Conservation (phyloP, 75 land plant species). For the Larix kaempferi region DNA sequence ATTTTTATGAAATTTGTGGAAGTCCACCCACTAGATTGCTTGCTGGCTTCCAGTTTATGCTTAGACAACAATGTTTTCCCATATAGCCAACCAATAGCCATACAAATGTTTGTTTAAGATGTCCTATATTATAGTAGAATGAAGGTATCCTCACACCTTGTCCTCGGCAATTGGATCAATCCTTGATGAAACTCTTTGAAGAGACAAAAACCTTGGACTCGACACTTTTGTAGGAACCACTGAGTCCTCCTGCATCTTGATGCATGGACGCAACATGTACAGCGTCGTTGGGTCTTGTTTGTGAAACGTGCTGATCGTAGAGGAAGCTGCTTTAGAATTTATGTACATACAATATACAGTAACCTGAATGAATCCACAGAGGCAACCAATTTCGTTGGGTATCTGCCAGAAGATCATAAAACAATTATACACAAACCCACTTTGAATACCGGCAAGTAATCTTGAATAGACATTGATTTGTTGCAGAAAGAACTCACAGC, state of each 20-base stretch:
- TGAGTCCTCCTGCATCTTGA: neutral
- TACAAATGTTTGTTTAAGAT: no score
- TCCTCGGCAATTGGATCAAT: no score
- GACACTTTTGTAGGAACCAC: neutral
- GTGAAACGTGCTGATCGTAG: neutral
- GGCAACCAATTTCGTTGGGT: slow-evolving; percentile 33
- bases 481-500: slow-evolving; percentile 7
- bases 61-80: no score
- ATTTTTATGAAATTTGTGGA: no score
- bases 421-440: neutral
- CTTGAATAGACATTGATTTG: neutral
- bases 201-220: neutral
- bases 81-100: no score
- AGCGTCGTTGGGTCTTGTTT: neutral
- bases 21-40: no score
- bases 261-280: no score
- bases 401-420: slow-evolving; percentile 14
- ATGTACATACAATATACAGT: slow-evolving; percentile 17
- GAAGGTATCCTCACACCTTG: no score
- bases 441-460: neutral
- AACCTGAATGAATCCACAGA: slow-evolving; percentile 23
- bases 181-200: neutral
- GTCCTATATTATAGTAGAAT: no score
- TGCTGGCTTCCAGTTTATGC: no score
- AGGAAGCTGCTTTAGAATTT: slow-evolving; percentile 1